phyloP scores from a whole-genome alignment of 1,284 basidiomycete genomes.

The Ceratobasidium theobromae region DNA sequence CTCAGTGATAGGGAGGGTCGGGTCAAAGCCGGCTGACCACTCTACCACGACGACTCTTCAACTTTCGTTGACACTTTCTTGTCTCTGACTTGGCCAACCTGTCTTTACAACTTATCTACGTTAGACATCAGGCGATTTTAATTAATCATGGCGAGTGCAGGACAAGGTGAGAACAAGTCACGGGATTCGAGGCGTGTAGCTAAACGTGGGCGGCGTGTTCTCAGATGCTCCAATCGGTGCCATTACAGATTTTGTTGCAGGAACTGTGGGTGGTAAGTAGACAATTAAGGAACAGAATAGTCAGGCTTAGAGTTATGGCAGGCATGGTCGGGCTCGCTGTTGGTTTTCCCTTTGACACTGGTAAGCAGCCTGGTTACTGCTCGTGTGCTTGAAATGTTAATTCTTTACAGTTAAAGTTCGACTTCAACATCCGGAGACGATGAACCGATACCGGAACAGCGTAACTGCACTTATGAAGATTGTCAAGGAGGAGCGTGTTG shows the following conservation, averaged over 20 bases:
- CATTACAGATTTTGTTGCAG: slow-evolving; percentile 62
- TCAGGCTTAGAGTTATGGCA: slow-evolving; percentile 39
- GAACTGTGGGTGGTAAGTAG: slow-evolving; percentile 61
- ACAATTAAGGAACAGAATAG: background rate
- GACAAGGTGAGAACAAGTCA: slow-evolving; percentile 15
- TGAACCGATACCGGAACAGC: slow-evolving; percentile 54
- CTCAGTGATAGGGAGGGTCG: slow-evolving; percentile 19
- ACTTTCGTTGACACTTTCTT: background rate
- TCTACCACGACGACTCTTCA: background rate
- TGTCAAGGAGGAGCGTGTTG: slow-evolving; percentile 62
- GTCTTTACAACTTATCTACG: slow-evolving; percentile 8
- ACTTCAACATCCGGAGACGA: slow-evolving; percentile 62
- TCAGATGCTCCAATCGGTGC: slow-evolving; percentile 7
- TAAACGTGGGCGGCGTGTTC: background rate
- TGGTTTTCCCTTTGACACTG: slow-evolving; percentile 74
- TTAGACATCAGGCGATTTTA: background rate
- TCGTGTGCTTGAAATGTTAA: background rate
- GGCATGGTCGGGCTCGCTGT: slow-evolving; percentile 64
- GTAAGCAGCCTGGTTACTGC: slow-evolving; percentile 45
- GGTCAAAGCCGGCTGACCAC: slow-evolving; percentile 26
- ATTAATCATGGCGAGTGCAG: slow-evolving; percentile 19
- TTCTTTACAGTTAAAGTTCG: slow-evolving; percentile 66
- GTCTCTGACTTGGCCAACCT: slow-evolving; percentile 1
- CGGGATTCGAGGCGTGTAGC: background rate
- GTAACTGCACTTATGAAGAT: slow-evolving; percentile 64